Base-by-base conservation (phyloP, 2,329 filamentous ascomycete species). In the Penicillium fuscoglaucum region DNA sequence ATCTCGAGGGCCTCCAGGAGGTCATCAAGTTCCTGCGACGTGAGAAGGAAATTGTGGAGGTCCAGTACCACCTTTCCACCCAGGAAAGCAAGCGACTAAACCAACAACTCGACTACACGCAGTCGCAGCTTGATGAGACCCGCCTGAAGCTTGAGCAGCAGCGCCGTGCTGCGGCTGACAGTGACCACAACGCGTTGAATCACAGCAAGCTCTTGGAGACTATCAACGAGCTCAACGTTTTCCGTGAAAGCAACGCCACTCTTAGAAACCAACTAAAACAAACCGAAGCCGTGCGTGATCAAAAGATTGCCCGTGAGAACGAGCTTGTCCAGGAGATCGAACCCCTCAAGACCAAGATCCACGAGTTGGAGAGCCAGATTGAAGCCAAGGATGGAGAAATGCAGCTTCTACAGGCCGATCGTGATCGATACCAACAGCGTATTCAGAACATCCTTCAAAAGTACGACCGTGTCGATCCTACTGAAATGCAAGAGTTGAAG, bases 11-110 rank as follows among this genome's bases (percentile, higher is more conserved):
- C 53, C 84, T 96, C 10, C 90, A 95, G 61, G 93, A 98, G 69
- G 85, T 99, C 57, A 96, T 96, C 76, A 89, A 86, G 61, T 99
- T 95, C 74, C 80, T 99, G 61, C 89, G 93, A 46, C 89, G 91
- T 43, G 96, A 99, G 77, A 99, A 98, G 80, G 95, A 98, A 72
- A 98, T 99, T 64, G 84, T 97, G 9, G 93, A 99, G 67, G 91
- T 97, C n/a, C 93, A 98, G 70, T 90, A 92, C 68, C 93, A 97
- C 66, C 82, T 98, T 45, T 93, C 93, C 68, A 83, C 87, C 0
- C 91, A 96, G 68, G 95, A 99, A 76, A 83, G 87, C 54, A 96
- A 96, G 76, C 87, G 95, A 54, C 78, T 97, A 43, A 90, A 93
- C 69, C 91, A 97, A 68, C 92, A 98, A 70, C 83, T 97, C 26